phyloP scores from a whole-genome alignment of 2,329 filamentous ascomycete species.

The Teratosphaeria nubilosa region DNA sequence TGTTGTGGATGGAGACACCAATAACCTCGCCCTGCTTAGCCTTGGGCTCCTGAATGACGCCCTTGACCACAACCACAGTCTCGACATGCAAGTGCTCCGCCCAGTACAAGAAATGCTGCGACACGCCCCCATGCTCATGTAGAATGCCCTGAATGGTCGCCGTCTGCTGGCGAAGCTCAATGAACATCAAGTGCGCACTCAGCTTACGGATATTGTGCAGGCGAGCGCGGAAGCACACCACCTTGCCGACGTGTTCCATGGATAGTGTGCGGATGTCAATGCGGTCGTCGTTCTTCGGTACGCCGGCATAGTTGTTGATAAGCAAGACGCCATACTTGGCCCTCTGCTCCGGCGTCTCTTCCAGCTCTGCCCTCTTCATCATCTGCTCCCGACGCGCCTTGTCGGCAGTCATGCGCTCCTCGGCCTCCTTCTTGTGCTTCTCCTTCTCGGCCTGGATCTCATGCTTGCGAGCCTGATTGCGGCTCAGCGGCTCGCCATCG shows the following conservation, averaged over 20 bases:
- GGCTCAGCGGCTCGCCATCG: conserved; percentile 40
- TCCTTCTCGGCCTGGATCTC: conserved; percentile 37
- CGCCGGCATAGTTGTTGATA: conserved; percentile 48
- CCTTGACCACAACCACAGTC: conserved; percentile 66
- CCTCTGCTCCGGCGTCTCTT: conserved; percentile 50
- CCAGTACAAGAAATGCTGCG: conserved; percentile 73
- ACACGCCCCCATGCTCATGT: conserved; percentile 50
- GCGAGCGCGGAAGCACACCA: conserved; percentile 58
- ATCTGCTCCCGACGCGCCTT: conserved; percentile 39
- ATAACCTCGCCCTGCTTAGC: conserved; percentile 56
- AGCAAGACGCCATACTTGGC: conserved; percentile 49
- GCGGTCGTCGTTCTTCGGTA: conserved; percentile 39
- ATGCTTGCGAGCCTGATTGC: conserved; percentile 40
- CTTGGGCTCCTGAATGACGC: conserved; percentile 61
- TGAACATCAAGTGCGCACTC: conserved; percentile 72
- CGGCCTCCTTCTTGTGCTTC: conserved; percentile 33
- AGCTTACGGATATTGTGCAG: conserved; percentile 72
- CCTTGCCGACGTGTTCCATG: conserved; percentile 44
- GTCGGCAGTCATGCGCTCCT: conserved; percentile 35
- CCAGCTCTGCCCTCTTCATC: conserved; percentile 38
- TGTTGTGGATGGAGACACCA: conserved; percentile 62
- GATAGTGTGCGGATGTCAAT: conserved; percentile 43
- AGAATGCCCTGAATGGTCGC: conserved; percentile 78
- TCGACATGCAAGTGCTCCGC: conserved; percentile 73
- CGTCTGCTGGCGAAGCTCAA: conserved; percentile 76